Percentiles rank a stretch among this genome's conserved stretches.
phyloP scores from a whole-genome alignment of 2,329 filamentous ascomycete genomes.

The Aspergillus ochraceoroseus region DNA sequence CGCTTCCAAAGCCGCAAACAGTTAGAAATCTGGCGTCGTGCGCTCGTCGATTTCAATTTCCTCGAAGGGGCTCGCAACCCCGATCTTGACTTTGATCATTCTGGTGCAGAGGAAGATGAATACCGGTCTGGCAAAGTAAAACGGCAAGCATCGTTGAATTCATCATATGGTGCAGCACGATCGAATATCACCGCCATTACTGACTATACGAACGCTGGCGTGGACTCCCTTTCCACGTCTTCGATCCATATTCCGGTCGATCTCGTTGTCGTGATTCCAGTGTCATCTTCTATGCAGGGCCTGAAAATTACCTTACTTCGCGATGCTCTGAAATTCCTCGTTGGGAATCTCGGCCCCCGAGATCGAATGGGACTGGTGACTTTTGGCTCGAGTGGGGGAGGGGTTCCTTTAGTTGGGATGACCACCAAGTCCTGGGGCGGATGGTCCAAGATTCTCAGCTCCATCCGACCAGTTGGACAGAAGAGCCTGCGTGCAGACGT shows the following conservation, averaged over 20 bases:
- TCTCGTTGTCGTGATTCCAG: constrained; percentile 91
- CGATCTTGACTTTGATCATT: constrained; percentile 76
- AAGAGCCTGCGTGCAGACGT: constrained; percentile 96
- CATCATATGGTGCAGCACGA: constrained; percentile 72
- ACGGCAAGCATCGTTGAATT: constrained; percentile 75
- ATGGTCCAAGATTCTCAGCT: constrained; percentile 79
- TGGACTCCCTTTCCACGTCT: constrained; percentile 52
- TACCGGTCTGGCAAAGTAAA: constrained; percentile 58
- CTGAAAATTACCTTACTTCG: constrained; percentile 93
- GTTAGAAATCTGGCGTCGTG: constrained; percentile 84
- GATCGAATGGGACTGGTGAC: constrained; percentile 97
- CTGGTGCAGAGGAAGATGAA: constrained; percentile 84
- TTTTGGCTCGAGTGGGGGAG: constrained; percentile 89
- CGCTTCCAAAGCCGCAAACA: constrained; percentile 75
- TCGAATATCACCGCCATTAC: constrained; percentile 85
- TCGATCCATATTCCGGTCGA: constrained; percentile 88
- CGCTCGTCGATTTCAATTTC: constrained; percentile 75
- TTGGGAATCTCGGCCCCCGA: constrained; percentile 79
- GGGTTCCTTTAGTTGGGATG: constrained; percentile 95
- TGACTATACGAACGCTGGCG: constrained; percentile 74
- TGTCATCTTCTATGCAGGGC: constrained; percentile 99
- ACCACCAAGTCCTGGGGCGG: constrained; percentile 90
- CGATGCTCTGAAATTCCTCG: constrained; percentile 87
- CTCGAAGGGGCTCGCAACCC: constrained; percentile 61
- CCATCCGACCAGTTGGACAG: constrained; percentile 88